phyloP scores from a whole-genome alignment of 768 basidiomycete species.

The Lactifluus pinguis region DNA sequence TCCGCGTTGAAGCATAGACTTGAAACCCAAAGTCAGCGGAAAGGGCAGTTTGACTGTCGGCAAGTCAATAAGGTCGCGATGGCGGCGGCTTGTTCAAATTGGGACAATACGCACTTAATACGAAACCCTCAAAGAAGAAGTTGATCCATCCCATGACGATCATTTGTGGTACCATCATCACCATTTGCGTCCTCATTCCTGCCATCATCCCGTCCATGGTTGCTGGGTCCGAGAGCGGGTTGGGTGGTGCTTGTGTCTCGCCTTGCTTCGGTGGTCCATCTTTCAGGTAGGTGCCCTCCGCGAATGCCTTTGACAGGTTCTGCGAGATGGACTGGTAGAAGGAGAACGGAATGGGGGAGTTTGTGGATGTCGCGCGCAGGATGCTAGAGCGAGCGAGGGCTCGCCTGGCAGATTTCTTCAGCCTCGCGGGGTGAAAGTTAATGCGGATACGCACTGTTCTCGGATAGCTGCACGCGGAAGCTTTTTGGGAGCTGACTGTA shows the following conservation, averaged over 20 bases:
- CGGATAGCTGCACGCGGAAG: conserved; percentile 67
- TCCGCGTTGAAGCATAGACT: conserved; percentile 94
- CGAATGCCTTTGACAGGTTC: conserved; percentile 62
- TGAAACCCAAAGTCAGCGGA: conserved; percentile 93
- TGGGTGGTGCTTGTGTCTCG: conserved; percentile 49
- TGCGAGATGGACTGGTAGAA: conserved; percentile 71
- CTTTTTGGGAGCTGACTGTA: conserved; percentile 80
- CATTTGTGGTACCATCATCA: conserved; percentile 99
- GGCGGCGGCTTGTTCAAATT: not conserved
- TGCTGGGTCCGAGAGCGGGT: conserved; percentile 81
- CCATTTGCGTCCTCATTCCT: conserved; percentile 97
- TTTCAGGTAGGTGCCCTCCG: conserved; percentile 76
- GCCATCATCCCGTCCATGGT: conserved; percentile 99
- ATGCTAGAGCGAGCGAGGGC: conserved; percentile 77
- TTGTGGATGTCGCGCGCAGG: conserved; percentile 69
- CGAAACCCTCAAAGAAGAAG: conserved; percentile 98
- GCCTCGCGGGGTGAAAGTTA: conserved; percentile 2
- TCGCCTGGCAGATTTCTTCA: conserved; percentile 36
- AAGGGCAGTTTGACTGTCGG: conserved; percentile 89
- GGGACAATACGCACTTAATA: conserved; percentile 62
- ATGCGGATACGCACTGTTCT: conserved; percentile 70
- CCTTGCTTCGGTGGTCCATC: conserved; percentile 67
- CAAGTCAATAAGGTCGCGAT: conserved; percentile 2
- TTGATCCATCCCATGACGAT: conserved; percentile 99
- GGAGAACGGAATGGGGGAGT: conserved; percentile 69